Percentiles rank a stretch among this genome's conserved stretches.
phyloP scores from a whole-genome alignment of 2,329 filamentous ascomycete genomes.

The Fusarium metavorans region DNA sequence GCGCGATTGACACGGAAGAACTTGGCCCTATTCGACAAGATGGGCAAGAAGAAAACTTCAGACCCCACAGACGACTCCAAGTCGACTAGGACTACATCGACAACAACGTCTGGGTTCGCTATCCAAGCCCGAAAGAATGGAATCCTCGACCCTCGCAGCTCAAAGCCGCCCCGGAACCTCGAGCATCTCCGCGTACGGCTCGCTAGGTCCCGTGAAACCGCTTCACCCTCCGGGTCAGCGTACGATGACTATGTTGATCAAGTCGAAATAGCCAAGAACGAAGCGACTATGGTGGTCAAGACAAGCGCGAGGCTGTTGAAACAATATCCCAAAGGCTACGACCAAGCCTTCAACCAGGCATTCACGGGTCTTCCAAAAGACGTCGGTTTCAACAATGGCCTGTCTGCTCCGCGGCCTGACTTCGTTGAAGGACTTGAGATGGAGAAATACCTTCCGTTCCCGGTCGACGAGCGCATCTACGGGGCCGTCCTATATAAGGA shows the following conservation, averaged over 20 bases:
- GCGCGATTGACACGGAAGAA: constrained; percentile 2
- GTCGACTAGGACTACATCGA: neutral
- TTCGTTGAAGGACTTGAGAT: constrained; percentile 42
- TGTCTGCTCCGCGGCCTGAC: constrained; percentile 45
- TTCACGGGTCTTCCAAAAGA: constrained; percentile 41
- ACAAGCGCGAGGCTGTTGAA: constrained; percentile 29
- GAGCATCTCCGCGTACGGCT: neutral
- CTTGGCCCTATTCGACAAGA: neutral
- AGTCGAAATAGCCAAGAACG: neutral
- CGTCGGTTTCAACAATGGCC: constrained; percentile 44
- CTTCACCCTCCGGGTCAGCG: neutral
- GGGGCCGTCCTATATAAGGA: neutral
- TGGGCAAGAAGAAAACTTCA: neutral
- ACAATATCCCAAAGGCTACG: constrained; percentile 17
- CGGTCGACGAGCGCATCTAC: neutral
- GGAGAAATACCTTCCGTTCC: neutral
- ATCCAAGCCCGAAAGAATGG: neutral
- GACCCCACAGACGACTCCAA: too few relatives aligned
- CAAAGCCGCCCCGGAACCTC: neutral
- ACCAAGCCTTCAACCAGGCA: constrained; percentile 11
- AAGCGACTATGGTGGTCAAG: neutral
- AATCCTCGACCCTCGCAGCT: neutral
- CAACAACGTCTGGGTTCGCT: neutral
- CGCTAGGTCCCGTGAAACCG: neutral
- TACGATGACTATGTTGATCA: neutral